A percentile compares a stretch with the other conserved stretches of the same genome.
Evolutionary conservation across 169 alveolate genomes (phyloP).

Genomic region (Plasmodium vivax): DNA sequence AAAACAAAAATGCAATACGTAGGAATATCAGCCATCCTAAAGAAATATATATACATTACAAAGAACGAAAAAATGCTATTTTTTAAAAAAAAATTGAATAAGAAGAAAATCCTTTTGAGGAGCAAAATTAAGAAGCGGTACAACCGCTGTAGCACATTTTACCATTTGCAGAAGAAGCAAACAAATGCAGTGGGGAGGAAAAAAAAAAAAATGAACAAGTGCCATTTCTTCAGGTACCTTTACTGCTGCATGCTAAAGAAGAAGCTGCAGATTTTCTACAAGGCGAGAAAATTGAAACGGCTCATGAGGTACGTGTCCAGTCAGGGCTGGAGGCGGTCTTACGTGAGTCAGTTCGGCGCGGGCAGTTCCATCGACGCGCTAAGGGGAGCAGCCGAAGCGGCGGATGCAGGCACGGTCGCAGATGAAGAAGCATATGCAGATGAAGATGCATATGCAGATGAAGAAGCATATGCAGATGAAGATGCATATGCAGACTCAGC

Average conservation of each 20-base stretch:
- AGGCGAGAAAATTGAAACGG: conserved; percentile 1
- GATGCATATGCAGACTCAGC: neutral
- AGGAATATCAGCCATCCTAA: conserved; percentile 36
- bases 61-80: conserved; percentile 25
- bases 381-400: neutral
- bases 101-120: conserved; percentile 32
- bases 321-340: neutral
- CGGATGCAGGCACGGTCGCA: no score
- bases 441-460: no score
- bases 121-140: conserved; percentile 23
- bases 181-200: neutral
- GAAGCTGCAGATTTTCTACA: conserved; percentile 29
- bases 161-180: neutral
- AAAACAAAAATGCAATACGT: conserved; percentile 21
- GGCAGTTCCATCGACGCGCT: neutral
- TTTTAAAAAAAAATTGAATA: conserved; percentile 24
- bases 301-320: neutral
- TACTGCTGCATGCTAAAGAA: conserved; percentile 25
- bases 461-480: neutral
- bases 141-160: conserved; percentile 7
- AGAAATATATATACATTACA: conserved; percentile 31
- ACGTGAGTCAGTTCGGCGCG: neutral
- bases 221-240: conserved; percentile 22
- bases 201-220: neutral
- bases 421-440: no score